Evolutionary conservation across 352 stramenopile species (phyloP).

Genomic region (Phytophthora capsici): DNA sequence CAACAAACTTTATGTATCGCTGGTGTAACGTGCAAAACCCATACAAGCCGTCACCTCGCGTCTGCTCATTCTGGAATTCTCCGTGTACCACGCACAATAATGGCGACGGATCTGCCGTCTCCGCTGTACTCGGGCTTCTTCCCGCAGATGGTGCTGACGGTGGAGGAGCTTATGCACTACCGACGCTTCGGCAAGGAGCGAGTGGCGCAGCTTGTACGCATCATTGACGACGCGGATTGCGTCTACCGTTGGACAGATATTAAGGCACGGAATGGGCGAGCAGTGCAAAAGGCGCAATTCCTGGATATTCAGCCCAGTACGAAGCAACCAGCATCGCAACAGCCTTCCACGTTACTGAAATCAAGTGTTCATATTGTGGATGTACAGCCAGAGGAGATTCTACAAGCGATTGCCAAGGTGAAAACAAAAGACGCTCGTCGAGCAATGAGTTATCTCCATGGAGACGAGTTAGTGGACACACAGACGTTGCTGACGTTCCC

Average conservation of each 20-base stretch:
- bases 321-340: slow-evolving; percentile 36
- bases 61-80: slow-evolving; percentile 23
- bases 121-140: slow-evolving; percentile 79
- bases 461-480: slow-evolving; percentile 60
- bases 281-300: slow-evolving; percentile 62
- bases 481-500: slow-evolving; percentile 79
- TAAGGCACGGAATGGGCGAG: slow-evolving; percentile 32
- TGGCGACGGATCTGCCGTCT: slow-evolving; percentile 49
- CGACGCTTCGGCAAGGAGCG: slow-evolving; percentile 73
- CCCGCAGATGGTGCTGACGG: slow-evolving; percentile 74
- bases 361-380: slow-evolving; percentile 68
- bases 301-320: slow-evolving; percentile 58
- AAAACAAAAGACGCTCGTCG: slow-evolving; percentile 66
- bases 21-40: slow-evolving; percentile 16
- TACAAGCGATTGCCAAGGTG: slow-evolving; percentile 59
- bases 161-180: slow-evolving; percentile 79
- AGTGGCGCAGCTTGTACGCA: slow-evolving; percentile 64
- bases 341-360: slow-evolving; percentile 64
- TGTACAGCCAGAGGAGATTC: slow-evolving; percentile 65
- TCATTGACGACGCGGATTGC: slow-evolving; percentile 77
- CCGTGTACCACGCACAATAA: neutral
- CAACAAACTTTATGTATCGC: slow-evolving; percentile 4
- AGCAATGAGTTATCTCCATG: slow-evolving; percentile 58
- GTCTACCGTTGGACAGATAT: slow-evolving; percentile 71
- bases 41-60: slow-evolving; percentile 22